Evolutionary conservation across 352 stramenopile species (phyloP), one percentile per base, ranked within the genome.

Genomic region (Globisporangium alternatum): DNA sequence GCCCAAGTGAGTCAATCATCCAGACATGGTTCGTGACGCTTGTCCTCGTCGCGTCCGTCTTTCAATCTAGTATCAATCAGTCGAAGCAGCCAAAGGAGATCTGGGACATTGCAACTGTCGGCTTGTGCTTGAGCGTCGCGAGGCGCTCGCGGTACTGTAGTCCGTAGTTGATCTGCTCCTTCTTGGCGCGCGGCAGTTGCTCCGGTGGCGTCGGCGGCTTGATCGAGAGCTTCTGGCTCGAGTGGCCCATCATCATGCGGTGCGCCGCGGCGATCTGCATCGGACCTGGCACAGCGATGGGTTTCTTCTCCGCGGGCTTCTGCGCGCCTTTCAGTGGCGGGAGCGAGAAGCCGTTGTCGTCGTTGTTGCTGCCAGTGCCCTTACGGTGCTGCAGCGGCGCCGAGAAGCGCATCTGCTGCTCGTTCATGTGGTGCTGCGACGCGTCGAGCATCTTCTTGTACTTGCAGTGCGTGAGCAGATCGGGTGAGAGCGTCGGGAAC

Each of bases 211-310:
- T 89, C 17, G 86, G 86, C 35, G 81, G 84, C 33, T 90, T 91
- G 59, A 93, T 81, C 25, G 80, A 88, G 17, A 86, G 66, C 58
- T 89, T 91, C 60, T 93, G 84, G 66, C 86, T 95, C 30, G 86
- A 93, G 53, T 95, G 83, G 8, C 86, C 86, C 17, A 95, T 71
- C 86, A 95, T 95, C 45, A 95, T 57, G 19, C 86, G 82, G 56
- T 92, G 82, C 41, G 84, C 86, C 7, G 81, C 80, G n/a, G 86
- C 86, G 12, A 90, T 62, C 60, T 95, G 86, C 63, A 88, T 87
- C 1, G 86, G 81, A 0, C 81, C 75, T 6, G 86, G 86, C 15
- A 85, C 78, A 13, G 77, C 73, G 9, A 88, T 66, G 13, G 83
- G 71, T 25, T 90, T 90, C 68, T 89, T 91, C 33, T 90, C 71